Evolutionary conservation across 345 rosid genomes (phyloP).

Genomic region (Mangifera indica): DNA sequence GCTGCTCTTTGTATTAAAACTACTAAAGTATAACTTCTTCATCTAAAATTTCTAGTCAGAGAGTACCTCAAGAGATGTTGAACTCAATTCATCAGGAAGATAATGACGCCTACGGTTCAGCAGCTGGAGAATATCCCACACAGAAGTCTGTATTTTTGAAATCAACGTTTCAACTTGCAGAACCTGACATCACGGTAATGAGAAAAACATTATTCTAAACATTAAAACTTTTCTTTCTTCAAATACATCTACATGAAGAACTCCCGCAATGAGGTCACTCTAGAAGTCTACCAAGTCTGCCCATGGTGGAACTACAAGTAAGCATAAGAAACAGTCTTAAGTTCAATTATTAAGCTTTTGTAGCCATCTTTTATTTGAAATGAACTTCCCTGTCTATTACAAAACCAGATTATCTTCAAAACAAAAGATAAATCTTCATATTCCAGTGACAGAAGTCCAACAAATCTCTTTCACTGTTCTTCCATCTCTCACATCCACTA

Average conservation of each 20-base stretch:
- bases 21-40: conserved; percentile 9
- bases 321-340: background rate
- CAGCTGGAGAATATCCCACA: conserved; percentile 54
- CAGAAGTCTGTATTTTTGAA: conserved; percentile 57
- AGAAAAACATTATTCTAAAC: conserved; percentile 14
- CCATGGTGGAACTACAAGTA: background rate
- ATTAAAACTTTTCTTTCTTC: background rate
- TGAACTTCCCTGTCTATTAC: background rate
- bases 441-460: background rate
- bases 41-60: conserved; percentile 11
- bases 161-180: conserved; percentile 69
- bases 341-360: background rate
- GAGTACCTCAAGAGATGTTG: conserved; percentile 76
- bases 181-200: conserved; percentile 50
- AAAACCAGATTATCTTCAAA: background rate
- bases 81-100: conserved; percentile 63
- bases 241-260: too few relatives aligned
- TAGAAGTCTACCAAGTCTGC: background rate
- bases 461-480: background rate
- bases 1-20: background rate
- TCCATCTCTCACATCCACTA: background rate
- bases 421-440: background rate
- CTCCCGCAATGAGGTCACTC: background rate
- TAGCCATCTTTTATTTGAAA: background rate
- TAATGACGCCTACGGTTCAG: conserved; percentile 50